Percentiles rank a stretch among this genome's conserved stretches.
phyloP scores from a whole-genome alignment of 129 eudicot species.

The Tanacetum coccineum region DNA sequence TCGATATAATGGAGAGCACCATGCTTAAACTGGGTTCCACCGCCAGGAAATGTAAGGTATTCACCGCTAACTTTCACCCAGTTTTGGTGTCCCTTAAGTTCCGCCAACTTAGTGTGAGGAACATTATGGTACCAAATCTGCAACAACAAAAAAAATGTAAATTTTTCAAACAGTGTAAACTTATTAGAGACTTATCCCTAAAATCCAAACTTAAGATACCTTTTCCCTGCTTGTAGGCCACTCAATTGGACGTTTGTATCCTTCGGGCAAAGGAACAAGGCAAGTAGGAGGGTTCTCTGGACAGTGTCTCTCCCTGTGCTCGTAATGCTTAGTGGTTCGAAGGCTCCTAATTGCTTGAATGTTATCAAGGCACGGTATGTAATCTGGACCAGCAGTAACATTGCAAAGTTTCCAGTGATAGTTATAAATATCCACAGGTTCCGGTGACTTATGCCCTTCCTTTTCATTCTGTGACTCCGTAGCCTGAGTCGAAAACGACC shows the following conservation, averaged over 20 bases:
- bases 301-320: constrained; percentile 93
- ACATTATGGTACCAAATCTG: constrained; percentile 92
- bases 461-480: constrained; percentile 76
- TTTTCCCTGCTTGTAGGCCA: constrained; percentile 96
- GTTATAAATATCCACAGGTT: constrained; percentile 16
- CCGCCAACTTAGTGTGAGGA: constrained; percentile 85
- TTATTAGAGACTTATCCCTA: not conserved
- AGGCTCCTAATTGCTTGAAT: constrained; percentile 58
- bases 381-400: constrained; percentile 77
- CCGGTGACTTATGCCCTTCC: constrained; percentile 43
- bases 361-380: constrained; percentile 86
- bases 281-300: constrained; percentile 84
- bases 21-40: constrained; percentile 93
- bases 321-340: constrained; percentile 71
- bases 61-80: constrained; percentile 93
- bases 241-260: constrained; percentile 63
- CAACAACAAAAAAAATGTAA: constrained; percentile 14
- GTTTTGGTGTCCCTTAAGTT: constrained; percentile 83
- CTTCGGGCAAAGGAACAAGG: constrained; percentile 88
- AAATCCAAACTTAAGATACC: constrained; percentile 35
- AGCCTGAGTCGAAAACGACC: constrained; percentile 78
- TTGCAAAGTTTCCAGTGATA: constrained; percentile 77
- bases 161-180: not conserved
- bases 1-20: constrained; percentile 94
- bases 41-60: constrained; percentile 89